A percentile compares a stretch with the other conserved stretches of the same genome.
phyloP scores from a whole-genome alignment of 2,329 filamentous ascomycete species.

The Colletotrichum higginsianum region DNA sequence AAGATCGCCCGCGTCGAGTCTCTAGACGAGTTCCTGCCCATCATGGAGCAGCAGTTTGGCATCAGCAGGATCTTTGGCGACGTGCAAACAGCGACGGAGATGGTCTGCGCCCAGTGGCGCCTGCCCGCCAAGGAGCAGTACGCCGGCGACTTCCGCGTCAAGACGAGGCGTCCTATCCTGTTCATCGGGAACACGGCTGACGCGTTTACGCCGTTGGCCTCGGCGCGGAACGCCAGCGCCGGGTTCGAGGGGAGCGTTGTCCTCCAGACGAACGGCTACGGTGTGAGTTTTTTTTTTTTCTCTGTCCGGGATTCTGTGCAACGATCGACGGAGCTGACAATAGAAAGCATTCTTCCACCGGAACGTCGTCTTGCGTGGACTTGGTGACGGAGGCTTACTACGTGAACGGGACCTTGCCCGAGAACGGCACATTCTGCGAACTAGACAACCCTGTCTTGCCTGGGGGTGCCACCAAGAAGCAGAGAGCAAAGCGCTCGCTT shows the following conservation, averaged over 20 bases:
- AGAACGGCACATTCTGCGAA: conserved; percentile 40
- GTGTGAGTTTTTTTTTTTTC: conserved; percentile 48
- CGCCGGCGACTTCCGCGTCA: conserved; percentile 50
- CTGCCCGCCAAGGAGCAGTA: conserved; percentile 55
- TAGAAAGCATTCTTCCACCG: background rate
- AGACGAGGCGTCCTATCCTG: conserved; percentile 53
- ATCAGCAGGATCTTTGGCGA: conserved; percentile 50
- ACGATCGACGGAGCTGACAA: background rate
- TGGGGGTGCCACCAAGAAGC: background rate
- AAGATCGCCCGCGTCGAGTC: conserved; percentile 46
- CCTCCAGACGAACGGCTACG: conserved; percentile 54
- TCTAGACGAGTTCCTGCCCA: conserved; percentile 48
- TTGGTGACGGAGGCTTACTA: conserved; percentile 42
- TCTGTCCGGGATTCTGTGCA: background rate
- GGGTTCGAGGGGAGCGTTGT: conserved; percentile 56
- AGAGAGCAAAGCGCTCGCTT: background rate
- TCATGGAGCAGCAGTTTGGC: conserved; percentile 44
- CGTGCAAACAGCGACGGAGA: conserved; percentile 25
- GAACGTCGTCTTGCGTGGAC: conserved; percentile 37
- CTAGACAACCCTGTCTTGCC: conserved; percentile 34
- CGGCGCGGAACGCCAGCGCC: conserved; percentile 54
- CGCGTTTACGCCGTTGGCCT: conserved; percentile 55
- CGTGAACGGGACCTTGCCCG: conserved; percentile 41
- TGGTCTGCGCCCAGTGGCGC: conserved; percentile 56
- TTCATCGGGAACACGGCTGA: conserved; percentile 57